phyloP scores from a whole-genome alignment of 208 protist species.

The Sergeia podlipaevii region DNA sequence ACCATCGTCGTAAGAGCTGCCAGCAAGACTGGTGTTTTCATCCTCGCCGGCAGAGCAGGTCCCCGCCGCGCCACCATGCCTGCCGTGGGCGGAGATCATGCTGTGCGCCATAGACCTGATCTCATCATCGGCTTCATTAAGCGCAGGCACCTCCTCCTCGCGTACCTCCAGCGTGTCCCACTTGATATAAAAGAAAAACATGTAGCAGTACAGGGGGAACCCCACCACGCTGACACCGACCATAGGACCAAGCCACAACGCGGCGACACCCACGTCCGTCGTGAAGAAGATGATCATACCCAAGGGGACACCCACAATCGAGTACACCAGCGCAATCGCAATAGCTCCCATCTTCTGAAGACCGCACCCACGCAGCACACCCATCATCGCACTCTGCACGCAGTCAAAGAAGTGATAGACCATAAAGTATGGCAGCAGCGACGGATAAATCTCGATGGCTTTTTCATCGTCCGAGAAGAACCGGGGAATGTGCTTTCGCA shows the following conservation, averaged over 20 bases:
- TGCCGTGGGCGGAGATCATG: background rate
- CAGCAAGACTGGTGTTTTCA: background rate
- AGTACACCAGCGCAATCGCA: slow-evolving; percentile 61
- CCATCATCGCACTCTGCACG: slow-evolving; percentile 80
- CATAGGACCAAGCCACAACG: slow-evolving; percentile 67
- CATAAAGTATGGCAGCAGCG: slow-evolving; percentile 33
- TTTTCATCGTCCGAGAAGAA: slow-evolving; percentile 46
- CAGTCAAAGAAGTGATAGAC: slow-evolving; percentile 72
- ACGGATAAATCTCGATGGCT: slow-evolving; percentile 26
- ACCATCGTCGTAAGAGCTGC: background rate
- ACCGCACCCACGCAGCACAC: slow-evolving; percentile 69
- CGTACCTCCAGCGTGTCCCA: slow-evolving; percentile 39
- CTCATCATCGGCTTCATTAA: slow-evolving; percentile 21
- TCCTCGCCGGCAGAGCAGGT: no score
- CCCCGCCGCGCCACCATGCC: background rate
- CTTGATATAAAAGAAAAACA: slow-evolving; percentile 59
- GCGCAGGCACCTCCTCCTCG: slow-evolving; percentile 22
- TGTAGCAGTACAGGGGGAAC: slow-evolving; percentile 60
- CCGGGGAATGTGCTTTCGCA: slow-evolving; percentile 20
- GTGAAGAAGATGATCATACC: slow-evolving; percentile 58
- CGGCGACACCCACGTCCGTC: slow-evolving; percentile 47
- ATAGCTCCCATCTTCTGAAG: slow-evolving; percentile 57
- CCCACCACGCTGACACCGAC: slow-evolving; percentile 53
- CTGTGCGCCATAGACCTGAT: slow-evolving; percentile 2
- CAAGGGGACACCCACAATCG: slow-evolving; percentile 63